A percentile compares a stretch with the other conserved stretches of the same genome.
phyloP scores from a whole-genome alignment of 768 basidiomycete genomes.

The Boletus eberwhitei region DNA sequence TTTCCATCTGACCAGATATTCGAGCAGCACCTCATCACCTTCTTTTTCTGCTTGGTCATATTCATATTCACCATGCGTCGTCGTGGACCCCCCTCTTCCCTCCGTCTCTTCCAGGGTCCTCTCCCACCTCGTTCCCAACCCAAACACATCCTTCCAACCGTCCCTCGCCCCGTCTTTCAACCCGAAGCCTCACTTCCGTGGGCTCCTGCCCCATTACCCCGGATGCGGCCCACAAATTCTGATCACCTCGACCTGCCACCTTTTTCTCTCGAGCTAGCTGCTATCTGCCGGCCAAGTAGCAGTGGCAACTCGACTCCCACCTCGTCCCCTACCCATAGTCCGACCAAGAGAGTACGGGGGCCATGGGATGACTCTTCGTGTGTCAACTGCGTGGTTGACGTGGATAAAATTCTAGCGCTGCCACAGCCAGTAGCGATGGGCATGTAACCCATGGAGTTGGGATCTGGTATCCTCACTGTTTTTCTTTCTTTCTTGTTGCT shows the following conservation, averaged over 20 bases:
- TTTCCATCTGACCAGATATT: background rate
- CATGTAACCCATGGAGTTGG: conserved; percentile 5
- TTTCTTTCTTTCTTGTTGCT: background rate
- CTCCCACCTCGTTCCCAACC: conserved; percentile 57
- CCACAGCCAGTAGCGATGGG: conserved; percentile 42
- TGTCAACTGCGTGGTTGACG: conserved; percentile 42
- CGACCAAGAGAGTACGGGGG: conserved; percentile 36
- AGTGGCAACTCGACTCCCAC: conserved; percentile 6
- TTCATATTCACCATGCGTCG: conserved; percentile 49
- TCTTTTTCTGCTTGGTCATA: background rate
- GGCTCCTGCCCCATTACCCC: conserved; percentile 18
- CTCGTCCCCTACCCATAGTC: conserved; percentile 18
- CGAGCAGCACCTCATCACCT: background rate
- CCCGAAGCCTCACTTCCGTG: conserved; percentile 29
- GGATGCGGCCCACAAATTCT: conserved; percentile 8
- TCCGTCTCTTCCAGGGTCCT: conserved; percentile 60
- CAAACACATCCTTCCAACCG: conserved; percentile 64
- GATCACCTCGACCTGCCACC: conserved; percentile 21
- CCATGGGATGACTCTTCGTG: conserved; percentile 59
- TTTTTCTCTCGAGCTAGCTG: conserved; percentile 20
- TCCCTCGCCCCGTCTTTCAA: conserved; percentile 54
- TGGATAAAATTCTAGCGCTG: conserved; percentile 44
- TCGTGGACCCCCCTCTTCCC: conserved; percentile 63
- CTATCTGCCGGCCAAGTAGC: conserved; percentile 16
- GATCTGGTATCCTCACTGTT: background rate